Percentiles rank a stretch among this genome's conserved stretches.
phyloP scores from a whole-genome alignment of 495 filamentous ascomycete genomes.

The Aspergillus panamensis region DNA sequence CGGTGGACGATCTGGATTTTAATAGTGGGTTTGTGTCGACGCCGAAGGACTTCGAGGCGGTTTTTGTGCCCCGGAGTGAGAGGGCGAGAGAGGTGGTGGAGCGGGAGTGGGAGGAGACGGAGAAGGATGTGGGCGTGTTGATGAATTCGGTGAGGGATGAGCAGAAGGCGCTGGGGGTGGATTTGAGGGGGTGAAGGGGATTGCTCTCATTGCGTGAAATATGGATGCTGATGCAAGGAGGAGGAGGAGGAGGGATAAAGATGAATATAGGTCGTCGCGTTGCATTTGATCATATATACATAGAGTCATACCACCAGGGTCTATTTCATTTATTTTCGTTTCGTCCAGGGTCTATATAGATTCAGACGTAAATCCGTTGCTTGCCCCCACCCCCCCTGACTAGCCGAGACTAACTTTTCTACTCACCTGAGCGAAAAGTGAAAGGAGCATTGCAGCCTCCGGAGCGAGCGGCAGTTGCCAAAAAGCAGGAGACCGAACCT shows the following conservation, averaged over 20 bases:
- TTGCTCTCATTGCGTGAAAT: neutral
- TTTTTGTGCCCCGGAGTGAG: constrained; percentile 21
- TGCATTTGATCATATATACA: too few species aligned
- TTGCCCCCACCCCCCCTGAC: neutral
- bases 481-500: constrained; percentile 10
- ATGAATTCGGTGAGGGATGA: constrained; percentile 14
- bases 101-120: constrained; percentile 22
- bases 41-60: constrained; percentile 21
- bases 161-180: constrained; percentile 12
- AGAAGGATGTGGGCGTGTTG: constrained; percentile 21
- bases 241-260: neutral
- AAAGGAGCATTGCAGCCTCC: constrained; percentile 13
- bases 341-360: too few species aligned
- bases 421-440: constrained; percentile 14
- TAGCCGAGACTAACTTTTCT: neutral
- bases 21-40: constrained; percentile 17
- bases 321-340: too few species aligned
- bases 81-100: constrained; percentile 18
- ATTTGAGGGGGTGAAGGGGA: neutral
- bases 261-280: too few species aligned
- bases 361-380: too few species aligned
- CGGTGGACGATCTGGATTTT: constrained; percentile 41
- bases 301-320: too few species aligned
- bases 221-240: neutral
- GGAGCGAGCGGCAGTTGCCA: constrained; percentile 10